Percentiles rank a stretch among this genome's conserved stretches.
Evolutionary conservation across 371 early-diverging fungal species (phyloP).

Genomic region (Mortierella sp.): DNA sequence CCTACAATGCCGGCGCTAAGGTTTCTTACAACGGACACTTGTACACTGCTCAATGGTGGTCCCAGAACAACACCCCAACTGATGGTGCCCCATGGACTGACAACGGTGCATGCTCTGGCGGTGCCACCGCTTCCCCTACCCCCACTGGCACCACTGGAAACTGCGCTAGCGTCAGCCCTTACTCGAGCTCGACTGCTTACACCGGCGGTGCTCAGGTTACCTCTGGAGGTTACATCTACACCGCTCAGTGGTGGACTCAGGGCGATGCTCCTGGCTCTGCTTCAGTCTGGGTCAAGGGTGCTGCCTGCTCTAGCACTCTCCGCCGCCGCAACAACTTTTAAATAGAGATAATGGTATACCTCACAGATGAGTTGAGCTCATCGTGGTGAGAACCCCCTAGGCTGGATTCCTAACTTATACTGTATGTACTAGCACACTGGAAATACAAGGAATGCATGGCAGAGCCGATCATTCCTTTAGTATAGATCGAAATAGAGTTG

Average conservation of each 20-base stretch:
- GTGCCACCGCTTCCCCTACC: slow-evolving; percentile 18
- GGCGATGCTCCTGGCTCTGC: slow-evolving; percentile 48
- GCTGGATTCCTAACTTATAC: slow-evolving; percentile 1
- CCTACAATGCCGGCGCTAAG: slow-evolving; percentile 56
- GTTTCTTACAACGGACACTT: slow-evolving; percentile 63
- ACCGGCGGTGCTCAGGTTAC: slow-evolving; percentile 61
- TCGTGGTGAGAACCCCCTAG: background rate
- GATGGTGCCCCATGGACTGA: slow-evolving; percentile 52
- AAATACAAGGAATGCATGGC: slow-evolving; percentile 4
- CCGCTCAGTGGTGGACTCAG: slow-evolving; percentile 61
- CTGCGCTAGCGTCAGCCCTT: slow-evolving; percentile 47
- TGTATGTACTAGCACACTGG: background rate
- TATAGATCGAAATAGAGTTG: background rate
- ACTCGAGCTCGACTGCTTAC: slow-evolving; percentile 54
- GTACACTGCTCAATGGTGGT: slow-evolving; percentile 58
- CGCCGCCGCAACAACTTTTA: slow-evolving; percentile 35
- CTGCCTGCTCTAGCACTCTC: slow-evolving; percentile 41
- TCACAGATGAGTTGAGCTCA: slow-evolving; percentile 9
- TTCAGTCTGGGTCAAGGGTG: slow-evolving; percentile 47
- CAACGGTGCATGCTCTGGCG: slow-evolving; percentile 35
- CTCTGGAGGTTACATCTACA: slow-evolving; percentile 56
- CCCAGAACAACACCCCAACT: slow-evolving; percentile 55
- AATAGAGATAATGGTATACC: background rate
- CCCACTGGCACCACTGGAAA: slow-evolving; percentile 13
- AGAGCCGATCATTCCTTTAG: background rate